Evolutionary conservation across 192 early-diverging fungal genomes (phyloP), one percentile per base, ranked within the genome.

Genomic region (Pecoramyces ruminantium): DNA sequence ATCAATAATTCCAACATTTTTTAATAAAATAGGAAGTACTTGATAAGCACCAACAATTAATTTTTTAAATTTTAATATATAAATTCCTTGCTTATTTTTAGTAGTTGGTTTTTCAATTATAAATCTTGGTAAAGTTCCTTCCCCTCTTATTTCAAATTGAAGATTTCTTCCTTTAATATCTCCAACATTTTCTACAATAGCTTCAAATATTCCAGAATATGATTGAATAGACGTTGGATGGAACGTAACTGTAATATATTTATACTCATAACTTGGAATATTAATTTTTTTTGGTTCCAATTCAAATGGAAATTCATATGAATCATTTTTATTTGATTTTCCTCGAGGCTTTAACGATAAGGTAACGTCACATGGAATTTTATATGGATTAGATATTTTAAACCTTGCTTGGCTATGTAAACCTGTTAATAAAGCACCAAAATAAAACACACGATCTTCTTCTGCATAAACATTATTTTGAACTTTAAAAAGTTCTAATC

Each of bases 311-410:
- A 91, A 88, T 30, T 91, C 89, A 1, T 81, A 86, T 13, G 83
- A 82, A 77, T 91, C 90, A 15, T 80, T 81, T 78, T 89, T 86
- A 16, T 83, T 85, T n/a, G 51, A 67, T 83, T 85, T 86, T 18
- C 82, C 85, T 77, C 87, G 39, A 3, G 90, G 90, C 40, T 85
- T 86, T 18, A 89, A 87, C 6, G 84, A 77, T 18, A 91, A 38
- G 3, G 83, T 29, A 4, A 92, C 86, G 30, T 92, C 90, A 81
- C 89, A 89, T 16, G 88, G 79, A 14, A 92, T 86, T 83, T 91
- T 92, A 83, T 79, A 89, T 16, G 90, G 90, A 85, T 92, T 92
- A 78, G 88, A 84, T 15, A 92, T 84, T 80, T 91, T 92, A 83
- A 91, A 89, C 9, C 87, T 86, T 38, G 84, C 90, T 80, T 87